phyloP scores from a whole-genome alignment of 345 rosid species.

The Populus tremula region DNA sequence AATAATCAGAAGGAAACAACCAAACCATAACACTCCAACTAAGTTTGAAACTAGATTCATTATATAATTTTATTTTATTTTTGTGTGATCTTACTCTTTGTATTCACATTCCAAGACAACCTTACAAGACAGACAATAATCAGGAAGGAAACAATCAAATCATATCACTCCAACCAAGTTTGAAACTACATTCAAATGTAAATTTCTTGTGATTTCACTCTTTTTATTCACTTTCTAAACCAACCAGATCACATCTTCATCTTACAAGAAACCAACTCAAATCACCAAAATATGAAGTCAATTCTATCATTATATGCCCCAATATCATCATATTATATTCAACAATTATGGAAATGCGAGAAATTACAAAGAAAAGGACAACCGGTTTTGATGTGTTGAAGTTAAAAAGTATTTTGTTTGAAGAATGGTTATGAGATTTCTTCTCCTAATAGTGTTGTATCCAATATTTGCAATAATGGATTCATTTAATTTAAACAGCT shows the following conservation, averaged over 20 bases:
- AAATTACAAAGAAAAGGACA: not conserved
- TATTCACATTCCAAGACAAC: no score
- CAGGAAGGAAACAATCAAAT: conserved; percentile 2
- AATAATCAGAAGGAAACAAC: conserved; percentile 8
- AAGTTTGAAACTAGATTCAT: not conserved
- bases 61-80: not conserved
- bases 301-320: not conserved
- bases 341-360: not conserved
- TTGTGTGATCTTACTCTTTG: not conserved
- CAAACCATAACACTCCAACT: not conserved
- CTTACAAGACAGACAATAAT: conserved; percentile 5
- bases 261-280: not conserved
- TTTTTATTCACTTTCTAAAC: not conserved
- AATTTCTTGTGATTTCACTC: not conserved
- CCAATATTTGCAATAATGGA: not conserved
- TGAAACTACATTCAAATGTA: not conserved
- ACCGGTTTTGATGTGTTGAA: not conserved
- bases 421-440: not conserved
- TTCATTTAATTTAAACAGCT: not conserved
- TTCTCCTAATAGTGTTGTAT: not conserved
- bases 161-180: not conserved
- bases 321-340: not conserved
- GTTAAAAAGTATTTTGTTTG: not conserved
- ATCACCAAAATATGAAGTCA: not conserved
- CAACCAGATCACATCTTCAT: not conserved